Percentiles rank a stretch among this genome's conserved stretches.
Conservation (phyloP, 306 rosid species). For the Psophocarpus tetragonolobus region DNA sequence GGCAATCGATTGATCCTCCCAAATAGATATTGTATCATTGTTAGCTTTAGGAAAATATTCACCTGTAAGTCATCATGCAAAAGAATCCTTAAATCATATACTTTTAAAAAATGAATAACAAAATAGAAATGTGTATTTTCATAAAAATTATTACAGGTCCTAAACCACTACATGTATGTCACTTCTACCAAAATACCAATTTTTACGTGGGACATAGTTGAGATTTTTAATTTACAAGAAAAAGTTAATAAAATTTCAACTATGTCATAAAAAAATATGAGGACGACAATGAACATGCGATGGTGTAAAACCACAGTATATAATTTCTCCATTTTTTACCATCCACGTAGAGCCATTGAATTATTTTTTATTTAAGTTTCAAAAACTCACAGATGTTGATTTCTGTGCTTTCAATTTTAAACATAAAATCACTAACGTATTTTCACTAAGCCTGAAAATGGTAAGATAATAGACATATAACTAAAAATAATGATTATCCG, state of each 20-base stretch:
- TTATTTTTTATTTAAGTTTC: background rate
- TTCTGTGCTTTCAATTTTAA: background rate
- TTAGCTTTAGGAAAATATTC: slow-evolving; percentile 80
- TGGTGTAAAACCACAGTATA: too few relatives aligned
- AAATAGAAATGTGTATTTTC: background rate
- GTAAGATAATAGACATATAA: background rate
- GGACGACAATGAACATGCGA: too few relatives aligned
- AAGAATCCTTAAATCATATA: background rate
- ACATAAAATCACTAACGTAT: background rate
- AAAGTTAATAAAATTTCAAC: too few relatives aligned
- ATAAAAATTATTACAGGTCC: too few relatives aligned
- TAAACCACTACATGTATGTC: background rate
- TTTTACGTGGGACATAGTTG: too few relatives aligned
- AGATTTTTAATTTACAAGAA: too few relatives aligned
- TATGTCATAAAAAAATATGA: too few relatives aligned
- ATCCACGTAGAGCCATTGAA: background rate
- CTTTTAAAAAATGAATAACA: background rate
- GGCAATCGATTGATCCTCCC: slow-evolving; percentile 88
- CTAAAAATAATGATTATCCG: background rate
- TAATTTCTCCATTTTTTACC: background rate
- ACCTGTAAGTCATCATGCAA: slow-evolving; percentile 43
- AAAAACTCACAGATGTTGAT: background rate
- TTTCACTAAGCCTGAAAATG: background rate
- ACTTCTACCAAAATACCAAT: too few relatives aligned
- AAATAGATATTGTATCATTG: slow-evolving; percentile 57